Conservation (phyloP, 2,329 filamentous ascomycete species). For the Neonectria ditissima region DNA sequence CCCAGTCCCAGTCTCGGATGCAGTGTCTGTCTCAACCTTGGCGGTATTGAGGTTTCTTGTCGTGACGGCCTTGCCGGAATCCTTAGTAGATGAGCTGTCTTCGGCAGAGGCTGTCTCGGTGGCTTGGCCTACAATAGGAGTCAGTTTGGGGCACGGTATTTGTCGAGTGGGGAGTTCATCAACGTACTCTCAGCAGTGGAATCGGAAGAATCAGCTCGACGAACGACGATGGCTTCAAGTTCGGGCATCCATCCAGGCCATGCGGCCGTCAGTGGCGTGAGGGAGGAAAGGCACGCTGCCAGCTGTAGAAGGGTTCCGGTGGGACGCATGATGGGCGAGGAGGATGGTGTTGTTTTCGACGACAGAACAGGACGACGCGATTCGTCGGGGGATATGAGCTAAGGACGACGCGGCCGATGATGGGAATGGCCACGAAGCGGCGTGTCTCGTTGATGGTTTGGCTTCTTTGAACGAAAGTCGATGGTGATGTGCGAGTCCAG, state of each 20-base stretch:
- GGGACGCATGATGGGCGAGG: constrained; percentile 60
- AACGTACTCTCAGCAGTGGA: constrained; percentile 34
- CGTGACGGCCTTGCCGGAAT: constrained; percentile 43
- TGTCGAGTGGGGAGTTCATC: constrained; percentile 3
- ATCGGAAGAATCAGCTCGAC: constrained; percentile 52
- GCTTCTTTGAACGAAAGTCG: neutral
- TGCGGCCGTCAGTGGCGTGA: constrained; percentile 63
- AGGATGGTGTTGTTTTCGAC: constrained; percentile 7
- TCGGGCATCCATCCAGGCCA: constrained; percentile 69
- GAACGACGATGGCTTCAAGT: constrained; percentile 64
- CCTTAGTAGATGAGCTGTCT: constrained; percentile 32
- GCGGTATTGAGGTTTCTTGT: constrained; percentile 46
- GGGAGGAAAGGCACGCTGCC: constrained; percentile 62
- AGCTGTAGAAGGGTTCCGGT: constrained; percentile 59
- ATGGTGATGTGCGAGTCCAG: constrained; percentile 19
- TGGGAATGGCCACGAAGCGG: constrained; percentile 18
- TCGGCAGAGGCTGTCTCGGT: constrained; percentile 13
- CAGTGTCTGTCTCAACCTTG: constrained; percentile 22
- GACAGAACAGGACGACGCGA: constrained; percentile 6
- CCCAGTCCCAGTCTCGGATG: constrained; percentile 31
- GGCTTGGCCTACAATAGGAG: neutral
- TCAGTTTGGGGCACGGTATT: constrained; percentile 11
- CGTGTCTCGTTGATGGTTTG: constrained; percentile 16
- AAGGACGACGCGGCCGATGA: constrained; percentile 3
- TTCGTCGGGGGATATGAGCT: neutral